Evolutionary conservation across 306 rosid species (phyloP), one percentile per base, ranked within the genome.

Genomic region (Acacia acuminata): DNA sequence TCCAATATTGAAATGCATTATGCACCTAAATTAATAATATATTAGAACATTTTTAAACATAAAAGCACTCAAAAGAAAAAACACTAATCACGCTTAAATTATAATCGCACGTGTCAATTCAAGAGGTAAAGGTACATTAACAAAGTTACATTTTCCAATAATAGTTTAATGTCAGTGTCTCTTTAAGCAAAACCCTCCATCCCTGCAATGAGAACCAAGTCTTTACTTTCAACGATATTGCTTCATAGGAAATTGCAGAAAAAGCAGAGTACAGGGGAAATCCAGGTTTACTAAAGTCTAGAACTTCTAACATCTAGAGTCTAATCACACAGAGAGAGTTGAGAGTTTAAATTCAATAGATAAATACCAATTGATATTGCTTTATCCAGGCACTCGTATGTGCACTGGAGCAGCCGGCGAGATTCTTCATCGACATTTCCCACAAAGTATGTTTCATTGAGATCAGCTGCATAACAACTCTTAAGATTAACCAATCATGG

Each of bases 371-470:
- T 91, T 66, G 97, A 80, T 90, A 96, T 94, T 83, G 98, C 98
- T 87, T 94, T 96, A 75, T 94, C 99, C 86, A 96, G 77, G 82
- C 99, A 92, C 89, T 96, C 99, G 1, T 94, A 96, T 30, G 98
- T 90, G 87, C 94, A 89, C 68, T 91, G 89, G 75, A 96, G 97
- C 64, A 96, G 85, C 87, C 87, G 85, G 42, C 53, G 82, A 76
- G 94, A 91, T 87, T 92, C 99, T 83, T 96, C 97, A 38, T 94
- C 94, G 80, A 96, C 97, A 80, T 92, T 94, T 81, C 99, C 99
- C 84, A 96, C 98, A 40, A 94, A 96, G 92, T 88, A 94, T 48
- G 99, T 96, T 65, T 94, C 99, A 77, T 96, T 96, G 64, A 96
- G 96, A 92, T 96, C 99, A 86, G 89, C 99, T 96, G 89, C 71